A percentile compares a stretch with the other conserved stretches of the same genome.
Evolutionary conservation across 2,329 filamentous ascomycete genomes (phyloP).

Genomic region (Nigrospora oryzae): DNA sequence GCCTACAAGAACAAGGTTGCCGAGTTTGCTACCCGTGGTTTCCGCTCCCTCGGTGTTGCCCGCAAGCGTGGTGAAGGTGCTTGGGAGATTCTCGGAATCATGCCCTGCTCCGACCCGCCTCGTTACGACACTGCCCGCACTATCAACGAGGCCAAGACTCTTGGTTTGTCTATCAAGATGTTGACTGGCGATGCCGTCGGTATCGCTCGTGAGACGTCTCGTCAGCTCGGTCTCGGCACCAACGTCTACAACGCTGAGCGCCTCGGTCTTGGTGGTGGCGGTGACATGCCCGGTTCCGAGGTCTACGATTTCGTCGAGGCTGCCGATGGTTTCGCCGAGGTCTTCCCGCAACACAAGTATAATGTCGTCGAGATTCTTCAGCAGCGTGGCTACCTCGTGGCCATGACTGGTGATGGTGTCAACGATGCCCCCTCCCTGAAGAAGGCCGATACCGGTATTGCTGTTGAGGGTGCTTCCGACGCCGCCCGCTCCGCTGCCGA

Average conservation of each 20-base stretch:
- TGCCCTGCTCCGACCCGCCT: constrained; percentile 88
- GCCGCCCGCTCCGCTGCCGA: constrained; percentile 86
- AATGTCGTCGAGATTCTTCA: constrained; percentile 89
- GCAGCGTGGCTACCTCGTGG: constrained; percentile 86
- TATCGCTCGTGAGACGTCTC: constrained; percentile 85
- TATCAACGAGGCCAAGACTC: constrained; percentile 78
- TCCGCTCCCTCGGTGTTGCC: constrained; percentile 87
- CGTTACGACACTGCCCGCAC: constrained; percentile 86
- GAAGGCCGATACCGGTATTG: constrained; percentile 95
- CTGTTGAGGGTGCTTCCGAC: constrained; percentile 85
- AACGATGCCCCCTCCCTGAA: constrained; percentile 90
- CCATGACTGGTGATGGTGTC: constrained; percentile 94
- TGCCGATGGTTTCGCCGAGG: constrained; percentile 89
- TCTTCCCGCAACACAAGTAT: constrained; percentile 94
- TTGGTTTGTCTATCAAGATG: constrained; percentile 92
- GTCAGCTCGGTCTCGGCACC: constrained; percentile 83
- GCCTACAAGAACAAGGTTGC: constrained; percentile 90
- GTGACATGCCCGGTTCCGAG: constrained; percentile 88
- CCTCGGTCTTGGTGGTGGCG: constrained; percentile 80
- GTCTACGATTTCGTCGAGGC: constrained; percentile 94
- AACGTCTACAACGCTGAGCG: constrained; percentile 93
- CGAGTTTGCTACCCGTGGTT: constrained; percentile 87
- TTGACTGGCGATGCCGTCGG: constrained; percentile 90
- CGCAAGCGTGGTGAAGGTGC: constrained; percentile 74
- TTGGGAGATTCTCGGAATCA: constrained; percentile 91